phyloP scores from a whole-genome alignment of 495 filamentous ascomycete genomes.

The Penicillium herquei region DNA sequence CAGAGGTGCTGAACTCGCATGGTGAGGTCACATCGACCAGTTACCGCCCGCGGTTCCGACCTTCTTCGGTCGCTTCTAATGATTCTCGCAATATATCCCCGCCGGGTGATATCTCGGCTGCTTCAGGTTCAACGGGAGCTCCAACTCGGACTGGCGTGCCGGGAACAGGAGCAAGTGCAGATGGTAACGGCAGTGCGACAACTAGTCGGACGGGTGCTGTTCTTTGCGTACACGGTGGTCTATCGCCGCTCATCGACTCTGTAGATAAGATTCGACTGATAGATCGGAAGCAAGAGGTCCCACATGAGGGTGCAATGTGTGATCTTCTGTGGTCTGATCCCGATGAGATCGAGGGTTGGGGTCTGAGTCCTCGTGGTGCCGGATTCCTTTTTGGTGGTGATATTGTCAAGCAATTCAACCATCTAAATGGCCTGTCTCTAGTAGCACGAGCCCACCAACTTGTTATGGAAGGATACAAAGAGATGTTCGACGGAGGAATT shows the following conservation, averaged over 20 bases:
- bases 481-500: slow-evolving; percentile 94
- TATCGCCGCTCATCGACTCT: slow-evolving; percentile 86
- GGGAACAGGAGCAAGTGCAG: slow-evolving; percentile 72
- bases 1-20: slow-evolving; percentile 82
- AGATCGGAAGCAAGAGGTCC: slow-evolving; percentile 97
- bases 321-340: slow-evolving; percentile 97
- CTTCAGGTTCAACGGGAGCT: slow-evolving; percentile 26
- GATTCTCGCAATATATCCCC: slow-evolving; percentile 44
- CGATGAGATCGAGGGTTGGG: slow-evolving; percentile 98
- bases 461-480: slow-evolving; percentile 99
- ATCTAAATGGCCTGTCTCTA: slow-evolving; percentile 84
- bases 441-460: slow-evolving; percentile 95
- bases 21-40: slow-evolving; percentile 76
- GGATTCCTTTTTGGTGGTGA: slow-evolving; percentile 96
- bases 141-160: slow-evolving; percentile 63
- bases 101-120: slow-evolving; percentile 45
- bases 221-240: slow-evolving; percentile 91
- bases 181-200: slow-evolving; percentile 54
- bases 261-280: slow-evolving; percentile 95
- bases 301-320: slow-evolving; percentile 98
- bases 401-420: slow-evolving; percentile 94
- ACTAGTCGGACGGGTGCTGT: slow-evolving; percentile 74
- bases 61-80: slow-evolving; percentile 32
- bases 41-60: slow-evolving; percentile 47
- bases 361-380: slow-evolving; percentile 87